A percentile compares a stretch with the other conserved stretches of the same genome.
Conservation (phyloP, 2,329 filamentous ascomycete genomes). For the Colletotrichum falcatum region DNA sequence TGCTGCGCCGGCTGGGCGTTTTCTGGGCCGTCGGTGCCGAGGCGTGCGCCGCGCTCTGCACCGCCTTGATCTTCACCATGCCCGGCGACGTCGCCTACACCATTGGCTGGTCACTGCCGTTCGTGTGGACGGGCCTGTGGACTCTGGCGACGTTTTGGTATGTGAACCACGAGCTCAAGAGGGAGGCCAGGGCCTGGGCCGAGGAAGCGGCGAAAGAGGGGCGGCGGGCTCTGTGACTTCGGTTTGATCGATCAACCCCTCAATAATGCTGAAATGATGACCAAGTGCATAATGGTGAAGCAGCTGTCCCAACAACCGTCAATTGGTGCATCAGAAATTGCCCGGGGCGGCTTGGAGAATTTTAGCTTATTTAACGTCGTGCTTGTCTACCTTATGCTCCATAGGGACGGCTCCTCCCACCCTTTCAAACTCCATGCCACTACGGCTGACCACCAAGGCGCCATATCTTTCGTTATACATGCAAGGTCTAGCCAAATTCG, state of each 20-base stretch:
- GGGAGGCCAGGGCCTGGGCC: slow-evolving; percentile 45
- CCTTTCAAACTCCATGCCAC: slow-evolving; percentile 30
- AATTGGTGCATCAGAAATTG: neutral
- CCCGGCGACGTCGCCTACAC: slow-evolving; percentile 43
- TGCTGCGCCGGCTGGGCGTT: slow-evolving; percentile 62
- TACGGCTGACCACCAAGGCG: slow-evolving; percentile 11
- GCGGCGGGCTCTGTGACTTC: neutral
- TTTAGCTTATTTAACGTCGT: slow-evolving; percentile 20
- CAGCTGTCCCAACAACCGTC: neutral
- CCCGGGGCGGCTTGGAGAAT: slow-evolving; percentile 3
- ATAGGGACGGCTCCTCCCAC: neutral
- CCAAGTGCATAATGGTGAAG: neutral
- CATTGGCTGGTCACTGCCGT: slow-evolving; percentile 45
- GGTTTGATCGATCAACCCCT: neutral
- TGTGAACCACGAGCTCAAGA: slow-evolving; percentile 45
- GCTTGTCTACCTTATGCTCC: slow-evolving; percentile 18
- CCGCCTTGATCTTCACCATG: slow-evolving; percentile 44
- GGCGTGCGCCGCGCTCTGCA: slow-evolving; percentile 43
- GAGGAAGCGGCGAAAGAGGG: slow-evolving; percentile 39
- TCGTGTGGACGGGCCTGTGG: slow-evolving; percentile 45
- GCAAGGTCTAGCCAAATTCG: slow-evolving; percentile 25
- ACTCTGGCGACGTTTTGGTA: slow-evolving; percentile 45
- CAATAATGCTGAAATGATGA: neutral
- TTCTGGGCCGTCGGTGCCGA: slow-evolving; percentile 59
- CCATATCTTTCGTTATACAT: slow-evolving; percentile 27